These are phyloP conservation scores for Aegle marmelos DNA, from an alignment of 345 rosid species.

Conservation along the genomic window DNA sequence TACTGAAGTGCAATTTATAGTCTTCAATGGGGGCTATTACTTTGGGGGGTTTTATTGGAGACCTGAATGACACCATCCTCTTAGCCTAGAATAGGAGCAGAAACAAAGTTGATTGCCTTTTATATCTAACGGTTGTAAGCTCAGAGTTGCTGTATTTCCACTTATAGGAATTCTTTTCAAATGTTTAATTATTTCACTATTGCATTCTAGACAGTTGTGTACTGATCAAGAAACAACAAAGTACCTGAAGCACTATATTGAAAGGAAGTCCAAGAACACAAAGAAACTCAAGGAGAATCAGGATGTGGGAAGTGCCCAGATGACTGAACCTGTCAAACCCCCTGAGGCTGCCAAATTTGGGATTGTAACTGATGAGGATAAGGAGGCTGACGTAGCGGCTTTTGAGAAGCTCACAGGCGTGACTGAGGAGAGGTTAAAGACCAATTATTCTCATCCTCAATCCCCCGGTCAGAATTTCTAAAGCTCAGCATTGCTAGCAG, in stretches of 20 bases:
- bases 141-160: background rate
- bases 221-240: conserved; percentile 85
- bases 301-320: conserved; percentile 38
- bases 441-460: conserved; percentile 68
- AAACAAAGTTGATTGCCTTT: background rate
- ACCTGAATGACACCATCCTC: background rate
- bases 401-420: conserved; percentile 57
- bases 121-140: background rate
- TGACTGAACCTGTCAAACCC: conserved; percentile 34
- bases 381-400: conserved; percentile 69
- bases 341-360: conserved; percentile 60
- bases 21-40: background rate
- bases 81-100: background rate
- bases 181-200: conserved; percentile 5
- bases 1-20: background rate
- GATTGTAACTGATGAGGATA: conserved; percentile 79
- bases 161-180: background rate
- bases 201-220: conserved; percentile 51
- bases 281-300: conserved; percentile 61
- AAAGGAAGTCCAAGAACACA: conserved; percentile 64
- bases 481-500: conserved; percentile 39
- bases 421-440: conserved; percentile 80
- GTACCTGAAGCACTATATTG: conserved; percentile 72
- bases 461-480: conserved; percentile 56
- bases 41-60: background rate